Evolutionary conservation across 441 rosid species (phyloP).

Genomic region (Brassica hybrid): DNA sequence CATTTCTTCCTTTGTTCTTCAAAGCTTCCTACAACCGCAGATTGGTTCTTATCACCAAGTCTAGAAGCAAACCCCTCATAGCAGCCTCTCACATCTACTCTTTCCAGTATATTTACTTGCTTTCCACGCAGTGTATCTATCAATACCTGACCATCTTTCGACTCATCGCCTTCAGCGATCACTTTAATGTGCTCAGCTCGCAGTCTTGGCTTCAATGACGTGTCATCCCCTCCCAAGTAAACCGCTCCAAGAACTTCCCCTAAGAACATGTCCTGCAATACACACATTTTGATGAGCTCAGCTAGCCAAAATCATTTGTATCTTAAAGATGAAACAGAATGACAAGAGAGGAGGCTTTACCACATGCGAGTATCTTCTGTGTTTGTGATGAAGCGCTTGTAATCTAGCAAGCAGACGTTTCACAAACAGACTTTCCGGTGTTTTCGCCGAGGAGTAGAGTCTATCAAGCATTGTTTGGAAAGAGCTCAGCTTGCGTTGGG

Average conservation of each 20-base stretch:
- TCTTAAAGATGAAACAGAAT: neutral
- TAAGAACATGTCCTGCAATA: slow-evolving; percentile 69
- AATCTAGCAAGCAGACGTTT: slow-evolving; percentile 57
- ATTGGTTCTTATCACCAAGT: slow-evolving; percentile 58
- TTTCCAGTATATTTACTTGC: slow-evolving; percentile 52
- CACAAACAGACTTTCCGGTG: slow-evolving; percentile 67
- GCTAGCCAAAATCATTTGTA: neutral
- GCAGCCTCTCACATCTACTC: slow-evolving; percentile 48
- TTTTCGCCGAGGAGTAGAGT: slow-evolving; percentile 40
- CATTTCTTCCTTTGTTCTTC: slow-evolving; percentile 68
- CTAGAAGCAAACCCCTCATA: slow-evolving; percentile 53
- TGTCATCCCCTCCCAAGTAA: slow-evolving; percentile 49
- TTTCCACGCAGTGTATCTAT: slow-evolving; percentile 53
- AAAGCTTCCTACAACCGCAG: slow-evolving; percentile 79
- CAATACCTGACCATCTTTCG: slow-evolving; percentile 58
- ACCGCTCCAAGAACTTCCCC: slow-evolving; percentile 91
- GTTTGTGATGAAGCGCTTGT: slow-evolving; percentile 51
- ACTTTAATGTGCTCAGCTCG: slow-evolving; percentile 53
- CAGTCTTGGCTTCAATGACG: slow-evolving; percentile 48
- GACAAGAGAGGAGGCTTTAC: neutral
- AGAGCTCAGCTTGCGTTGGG: slow-evolving; percentile 52
- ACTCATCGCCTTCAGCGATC: slow-evolving; percentile 57
- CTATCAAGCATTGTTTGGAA: slow-evolving; percentile 47
- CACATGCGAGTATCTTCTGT: slow-evolving; percentile 67
- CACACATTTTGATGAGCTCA: neutral